Base-by-base conservation (phyloP, 208 protist genomes). In the Wallacemonas sp. region DNA sequence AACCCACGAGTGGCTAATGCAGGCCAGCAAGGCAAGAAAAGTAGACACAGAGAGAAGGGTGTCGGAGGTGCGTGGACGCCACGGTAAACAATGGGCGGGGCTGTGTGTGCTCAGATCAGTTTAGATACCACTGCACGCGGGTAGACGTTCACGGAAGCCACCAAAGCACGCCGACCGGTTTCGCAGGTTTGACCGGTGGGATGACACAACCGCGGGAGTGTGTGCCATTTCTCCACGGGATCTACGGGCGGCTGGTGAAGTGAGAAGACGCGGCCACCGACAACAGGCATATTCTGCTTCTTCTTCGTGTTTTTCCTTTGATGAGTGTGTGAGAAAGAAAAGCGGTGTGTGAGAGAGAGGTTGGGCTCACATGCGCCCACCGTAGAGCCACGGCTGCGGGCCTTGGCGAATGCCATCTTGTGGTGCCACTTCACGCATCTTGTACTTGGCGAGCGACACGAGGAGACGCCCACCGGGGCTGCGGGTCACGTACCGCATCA, bases 321-420 rank as follows among this genome's bases (percentile, higher is more conserved):
- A 15, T 9, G 22, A 22, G 10, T 9, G 44, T 9, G 44, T 9
- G 17, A 1, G 19, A 1, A 10, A 50, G 44, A 50, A 19, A 50
- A 19, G 6, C 13, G 22, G 42, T 24, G 44, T 10, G 44, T 24
- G 44, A 1, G 44, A 50, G 44, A 22, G 44, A 50, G 19, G 8
- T 0, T 26, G 19, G 22, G 19, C 12, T 38, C 30, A 57, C 50
- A 57, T 57, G 13, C 50, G 50, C 8, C 50, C 50, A 13, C 50
- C 50, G 66, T 93, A 89, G 6, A 83, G 61, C 84, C 86, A 92
- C 6, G 83, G 84, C 63, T 92, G 85, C n/a, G 89, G 89, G 0
- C 89, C 89, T 45, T 87, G 75, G 5, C 89, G 85, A 24, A 95
- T 32, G 3, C 86, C 86, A 66, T 95, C 89, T 46, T 85, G 79